A percentile compares a stretch with the other conserved stretches of the same genome.
These are phyloP conservation scores for Vitellaria paradoxa DNA, from an alignment of 179 eudicot genomes.

Conservation along the genomic window DNA sequence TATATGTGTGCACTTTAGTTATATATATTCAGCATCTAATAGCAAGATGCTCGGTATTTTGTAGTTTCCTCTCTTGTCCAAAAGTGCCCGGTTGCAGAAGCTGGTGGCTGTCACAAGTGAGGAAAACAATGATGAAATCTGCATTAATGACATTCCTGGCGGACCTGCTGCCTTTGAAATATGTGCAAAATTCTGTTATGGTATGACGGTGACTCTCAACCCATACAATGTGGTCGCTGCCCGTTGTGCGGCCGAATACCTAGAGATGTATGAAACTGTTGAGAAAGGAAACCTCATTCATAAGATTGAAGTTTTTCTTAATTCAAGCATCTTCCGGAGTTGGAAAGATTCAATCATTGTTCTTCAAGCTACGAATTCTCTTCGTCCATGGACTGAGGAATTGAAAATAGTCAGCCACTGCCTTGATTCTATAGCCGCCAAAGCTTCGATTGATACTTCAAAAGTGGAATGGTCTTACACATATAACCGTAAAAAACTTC, in stretches of 20 bases:
- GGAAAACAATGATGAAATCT: slow-evolving; percentile 45
- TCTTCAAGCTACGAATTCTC: slow-evolving; percentile 51
- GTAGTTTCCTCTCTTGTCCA: slow-evolving; percentile 66
- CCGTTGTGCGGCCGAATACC: slow-evolving; percentile 62
- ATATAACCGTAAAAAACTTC: slow-evolving; percentile 43
- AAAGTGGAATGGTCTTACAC: slow-evolving; percentile 74
- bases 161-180: slow-evolving; percentile 66
- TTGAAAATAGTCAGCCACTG: slow-evolving; percentile 55
- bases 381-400: slow-evolving; percentile 58
- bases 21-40: not conserved
- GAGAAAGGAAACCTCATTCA: slow-evolving; percentile 62
- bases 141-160: slow-evolving; percentile 56
- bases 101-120: slow-evolving; percentile 43
- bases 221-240: slow-evolving; percentile 67
- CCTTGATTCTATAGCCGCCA: slow-evolving; percentile 53
- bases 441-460: slow-evolving; percentile 48
- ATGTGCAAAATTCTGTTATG: slow-evolving; percentile 64
- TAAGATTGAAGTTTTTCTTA: slow-evolving; percentile 65
- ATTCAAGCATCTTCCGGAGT: slow-evolving; percentile 54
- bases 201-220: slow-evolving; percentile 62
- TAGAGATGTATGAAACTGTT: slow-evolving; percentile 55
- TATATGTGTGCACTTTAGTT: not conserved
- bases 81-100: slow-evolving; percentile 58
- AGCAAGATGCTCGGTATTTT: slow-evolving; percentile 2
- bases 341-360: slow-evolving; percentile 76